A percentile compares a stretch with the other conserved stretches of the same genome.
Evolutionary conservation across 192 early-diverging fungal species (phyloP).

Genomic region (Backusella sp.): DNA sequence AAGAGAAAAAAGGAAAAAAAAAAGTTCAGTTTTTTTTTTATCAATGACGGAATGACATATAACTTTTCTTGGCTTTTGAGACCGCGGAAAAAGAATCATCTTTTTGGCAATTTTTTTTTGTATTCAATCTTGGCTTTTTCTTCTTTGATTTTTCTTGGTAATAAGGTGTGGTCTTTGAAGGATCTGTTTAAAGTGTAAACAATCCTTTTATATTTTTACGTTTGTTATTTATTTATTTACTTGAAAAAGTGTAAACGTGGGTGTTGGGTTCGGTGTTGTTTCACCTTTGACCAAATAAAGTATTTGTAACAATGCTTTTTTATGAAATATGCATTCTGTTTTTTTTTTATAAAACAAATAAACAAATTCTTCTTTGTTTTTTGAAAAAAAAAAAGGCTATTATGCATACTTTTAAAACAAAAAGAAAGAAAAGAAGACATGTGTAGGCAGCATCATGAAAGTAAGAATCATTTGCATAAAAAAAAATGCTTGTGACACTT

Average conservation of each 20-base stretch:
- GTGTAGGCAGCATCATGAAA: background rate
- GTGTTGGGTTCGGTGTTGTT: background rate
- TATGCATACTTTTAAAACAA: background rate
- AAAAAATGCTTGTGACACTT: background rate
- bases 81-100: background rate
- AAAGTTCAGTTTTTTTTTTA: background rate
- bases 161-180: background rate
- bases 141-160: background rate
- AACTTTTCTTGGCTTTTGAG: slow-evolving; percentile 1
- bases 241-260: background rate
- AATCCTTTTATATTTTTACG: background rate
- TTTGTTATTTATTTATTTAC: background rate
- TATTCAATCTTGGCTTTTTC: background rate
- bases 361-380: background rate
- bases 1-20: background rate
- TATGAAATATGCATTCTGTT: background rate
- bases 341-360: background rate
- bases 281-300: background rate
- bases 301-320: background rate
- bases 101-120: background rate
- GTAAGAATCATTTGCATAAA: background rate
- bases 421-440: background rate
- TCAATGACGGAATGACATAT: background rate
- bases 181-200: background rate
- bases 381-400: background rate